Evolutionary conservation across 148 eudicot species (phyloP), one percentile per base, ranked within the genome.

Genomic region (Persicaria tinctoria): DNA sequence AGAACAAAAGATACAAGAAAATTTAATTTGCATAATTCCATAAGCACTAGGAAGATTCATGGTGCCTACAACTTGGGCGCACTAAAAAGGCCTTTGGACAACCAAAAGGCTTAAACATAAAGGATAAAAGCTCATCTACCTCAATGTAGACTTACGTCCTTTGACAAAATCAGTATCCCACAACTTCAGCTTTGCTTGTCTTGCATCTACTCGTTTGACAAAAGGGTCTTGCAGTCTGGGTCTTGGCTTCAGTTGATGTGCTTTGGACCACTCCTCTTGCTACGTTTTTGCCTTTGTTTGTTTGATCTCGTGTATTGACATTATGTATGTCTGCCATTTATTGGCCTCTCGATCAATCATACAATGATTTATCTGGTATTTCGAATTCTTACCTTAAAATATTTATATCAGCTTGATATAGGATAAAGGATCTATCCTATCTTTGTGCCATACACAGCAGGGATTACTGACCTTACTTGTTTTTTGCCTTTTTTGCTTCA

Each of bases 391-490:
- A 32, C 41, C 41, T 32, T 32, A 32, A 32, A 32, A 32, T 32
- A 32, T 32, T 1, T 32, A 32, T 32, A 8, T 50, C 53, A 50
- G 53, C 53, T 50, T 50, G 3, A 50, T 8, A 50, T 5, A 50
- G 53, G 12, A 2, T 50, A 50, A 50, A 50, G 8, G 12, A 12
- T 50, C 53, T 8, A 0, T 50, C 41, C 41, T 32, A 32, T 32
- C 41, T 32, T 32, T 32, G 41, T 32, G 41, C 41, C 41, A 32
- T 32, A 32, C 41, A 32, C 41, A 32, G 41, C 41, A 32, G 41
- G 53, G 70, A 66, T 44, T 66, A 41, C 46, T 41, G n/a, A 14
- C 32, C 47, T 41, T 66, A 41, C 70, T 66, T 66, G 70, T 66
- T 66, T 38, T 63, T 63, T 63, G 68, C 68, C 46, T 63, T 63